Percentiles rank a stretch among this genome's conserved stretches.
These are phyloP conservation scores for Castanea sativa DNA, from an alignment of 306 rosid species.

Conservation along the genomic window DNA sequence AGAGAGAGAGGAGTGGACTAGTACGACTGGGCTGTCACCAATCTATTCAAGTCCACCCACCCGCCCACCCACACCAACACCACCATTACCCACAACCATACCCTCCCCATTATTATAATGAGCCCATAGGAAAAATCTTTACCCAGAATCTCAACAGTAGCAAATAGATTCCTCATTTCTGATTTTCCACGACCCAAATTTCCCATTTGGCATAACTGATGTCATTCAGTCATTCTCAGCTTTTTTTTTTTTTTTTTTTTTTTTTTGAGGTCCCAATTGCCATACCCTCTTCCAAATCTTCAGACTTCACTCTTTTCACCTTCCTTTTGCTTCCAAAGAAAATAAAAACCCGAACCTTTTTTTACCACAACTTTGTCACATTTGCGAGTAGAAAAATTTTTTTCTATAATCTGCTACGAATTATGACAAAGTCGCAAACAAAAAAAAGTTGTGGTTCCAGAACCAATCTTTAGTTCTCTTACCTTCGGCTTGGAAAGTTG, in stretches of 20 bases:
- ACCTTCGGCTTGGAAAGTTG: constrained; percentile 41
- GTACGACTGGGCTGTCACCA: constrained; percentile 32
- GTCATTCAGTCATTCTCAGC: constrained; percentile 22
- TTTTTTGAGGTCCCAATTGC: constrained; percentile 35
- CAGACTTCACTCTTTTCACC: constrained; percentile 27
- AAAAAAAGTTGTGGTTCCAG: too few relatives aligned
- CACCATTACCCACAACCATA: constrained; percentile 26
- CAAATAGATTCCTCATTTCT: constrained; percentile 54
- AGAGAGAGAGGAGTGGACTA: constrained; percentile 14
- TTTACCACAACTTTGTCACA: too few relatives aligned
- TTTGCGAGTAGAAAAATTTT: too few relatives aligned
- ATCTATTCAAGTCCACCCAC: constrained; percentile 33
- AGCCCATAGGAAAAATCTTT: constrained; percentile 53
- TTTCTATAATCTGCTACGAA: too few relatives aligned
- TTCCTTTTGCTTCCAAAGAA: constrained; percentile 13
- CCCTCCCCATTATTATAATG: constrained; percentile 50
- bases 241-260: not conserved
- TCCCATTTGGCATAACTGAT: constrained; percentile 35
- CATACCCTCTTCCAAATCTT: constrained; percentile 31
- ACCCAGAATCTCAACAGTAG: constrained; percentile 70
- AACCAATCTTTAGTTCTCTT: not conserved
- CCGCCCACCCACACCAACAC: constrained; percentile 32
- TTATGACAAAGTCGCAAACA: too few relatives aligned
- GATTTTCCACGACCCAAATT: constrained; percentile 39
- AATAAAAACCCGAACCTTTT: too few relatives aligned